Base-by-base conservation (phyloP, 345 rosid species). In the Eucalyptus camaldulensis region DNA sequence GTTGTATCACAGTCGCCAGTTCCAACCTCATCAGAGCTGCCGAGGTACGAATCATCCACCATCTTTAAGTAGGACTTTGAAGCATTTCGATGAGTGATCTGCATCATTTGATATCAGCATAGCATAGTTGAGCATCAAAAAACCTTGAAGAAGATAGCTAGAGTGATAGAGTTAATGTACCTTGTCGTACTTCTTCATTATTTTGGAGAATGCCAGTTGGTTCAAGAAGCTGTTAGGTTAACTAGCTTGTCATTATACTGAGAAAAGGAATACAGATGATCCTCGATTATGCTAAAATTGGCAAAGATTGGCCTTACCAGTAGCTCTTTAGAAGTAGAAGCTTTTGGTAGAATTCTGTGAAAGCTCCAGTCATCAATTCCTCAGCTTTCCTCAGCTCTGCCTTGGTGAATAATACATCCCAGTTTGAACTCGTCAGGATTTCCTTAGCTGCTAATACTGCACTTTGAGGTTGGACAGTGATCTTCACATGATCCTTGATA, bases 111-210 rank as follows among this genome's bases (percentile, higher is more conserved):
- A 81, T 62, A n/a, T 89, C 24, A 45, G 49, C 37, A 62, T 15
- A 45, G 80, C 90, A 62, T 29, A 67, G 29, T 31, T 86, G 16
- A n/a, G 24, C 40, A 16, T 43, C 5, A n/a, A 33, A 15, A 58
- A 62, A 69, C 86, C 49, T 90, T 86, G 72, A 87, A 49, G 29
- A 58, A 85, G 24, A 65, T 24, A 45, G 31, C 13, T 29, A 17
- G 17, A 62, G 31, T 31, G 27, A 49, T 86, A 49, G 67, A 45
- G 49, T 53, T 72, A 60, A 51, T 29, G 88, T 87, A 97, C 98
- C 96, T 97, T 96, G 89, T 96, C 98, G 88, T 97, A 95, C 91
- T 97, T 97, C 94, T 97, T 97, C 95, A 96, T 92, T 87, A 97
- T 95, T 93, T 97, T 96, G 89, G 96, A 95, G 85, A 95, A 93